A percentile compares a stretch with the other conserved stretches of the same genome.
Conservation (phyloP, 2,329 filamentous ascomycete genomes). For the Tolypocladium capitatum region DNA sequence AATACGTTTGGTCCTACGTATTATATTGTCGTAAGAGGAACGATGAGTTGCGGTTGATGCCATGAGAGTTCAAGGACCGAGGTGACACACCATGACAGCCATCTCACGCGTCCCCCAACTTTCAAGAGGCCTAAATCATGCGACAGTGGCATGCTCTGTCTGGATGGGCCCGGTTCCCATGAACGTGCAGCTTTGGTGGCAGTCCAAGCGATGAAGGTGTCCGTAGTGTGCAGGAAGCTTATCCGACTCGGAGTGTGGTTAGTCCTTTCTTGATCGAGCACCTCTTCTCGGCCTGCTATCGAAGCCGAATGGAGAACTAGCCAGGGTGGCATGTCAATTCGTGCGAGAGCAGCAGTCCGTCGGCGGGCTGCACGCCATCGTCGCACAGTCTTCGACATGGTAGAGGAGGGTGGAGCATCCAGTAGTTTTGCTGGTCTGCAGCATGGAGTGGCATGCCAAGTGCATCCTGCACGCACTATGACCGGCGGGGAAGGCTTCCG, state of each 20-base stretch:
- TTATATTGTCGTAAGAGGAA: too few relatives aligned
- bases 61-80: background rate
- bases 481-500: background rate
- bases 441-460: background rate
- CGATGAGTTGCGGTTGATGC: too few relatives aligned
- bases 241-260: background rate
- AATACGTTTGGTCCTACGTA: too few relatives aligned
- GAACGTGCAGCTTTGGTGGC: background rate
- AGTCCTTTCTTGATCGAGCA: background rate
- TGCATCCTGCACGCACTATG: background rate
- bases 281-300: background rate
- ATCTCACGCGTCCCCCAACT: background rate
- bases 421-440: too few relatives aligned
- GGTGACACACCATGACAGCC: background rate
- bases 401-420: background rate
- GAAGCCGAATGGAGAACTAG: slow-evolving; percentile 15
- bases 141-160: background rate
- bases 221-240: background rate
- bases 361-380: background rate
- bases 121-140: background rate
- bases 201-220: background rate
- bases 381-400: background rate
- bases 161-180: background rate
- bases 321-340: slow-evolving; percentile 14
- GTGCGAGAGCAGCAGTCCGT: background rate